phyloP scores from a whole-genome alignment of 208 protist genomes.

The Crithidia brevicula region DNA sequence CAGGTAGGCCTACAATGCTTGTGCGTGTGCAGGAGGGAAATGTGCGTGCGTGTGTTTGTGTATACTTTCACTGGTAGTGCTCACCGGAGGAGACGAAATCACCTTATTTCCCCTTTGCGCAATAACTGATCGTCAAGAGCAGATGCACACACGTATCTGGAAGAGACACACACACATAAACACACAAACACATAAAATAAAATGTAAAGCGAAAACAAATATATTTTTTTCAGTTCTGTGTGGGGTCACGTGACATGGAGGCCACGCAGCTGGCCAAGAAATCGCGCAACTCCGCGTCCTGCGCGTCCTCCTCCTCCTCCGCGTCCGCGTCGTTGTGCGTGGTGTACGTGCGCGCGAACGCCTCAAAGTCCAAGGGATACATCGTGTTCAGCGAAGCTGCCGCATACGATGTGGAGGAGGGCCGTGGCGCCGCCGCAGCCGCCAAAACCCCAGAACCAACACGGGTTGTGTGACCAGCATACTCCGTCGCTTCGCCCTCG shows the following conservation, averaged over 20 bases:
- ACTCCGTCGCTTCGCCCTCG: too few relatives aligned
- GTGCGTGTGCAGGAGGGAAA: too few relatives aligned
- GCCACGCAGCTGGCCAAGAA: constrained; percentile 69
- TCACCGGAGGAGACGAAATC: too few relatives aligned
- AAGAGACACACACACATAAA: too few relatives aligned
- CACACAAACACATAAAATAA: background rate
- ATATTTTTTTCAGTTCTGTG: constrained; percentile 18
- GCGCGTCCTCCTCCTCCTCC: constrained; percentile 35
- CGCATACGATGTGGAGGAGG: background rate
- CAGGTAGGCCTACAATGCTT: too few relatives aligned
- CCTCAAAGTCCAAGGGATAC: constrained; percentile 73
- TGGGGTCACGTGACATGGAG: constrained; percentile 21
- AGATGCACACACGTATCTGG: too few relatives aligned
- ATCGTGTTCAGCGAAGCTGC: constrained; percentile 36
- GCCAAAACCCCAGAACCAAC: background rate
- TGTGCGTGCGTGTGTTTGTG: too few relatives aligned
- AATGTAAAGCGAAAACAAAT: background rate
- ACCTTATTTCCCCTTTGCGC: too few relatives aligned
- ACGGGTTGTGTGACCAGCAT: too few relatives aligned
- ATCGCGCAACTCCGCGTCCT: constrained; percentile 61
- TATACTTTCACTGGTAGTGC: too few relatives aligned
- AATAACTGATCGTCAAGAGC: too few relatives aligned
- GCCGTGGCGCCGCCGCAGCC: background rate
- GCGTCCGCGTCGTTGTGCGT: constrained; percentile 22
- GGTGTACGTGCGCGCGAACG: constrained; percentile 38